phyloP scores from a whole-genome alignment of 208 protist genomes.

The Lotmaria passim region DNA sequence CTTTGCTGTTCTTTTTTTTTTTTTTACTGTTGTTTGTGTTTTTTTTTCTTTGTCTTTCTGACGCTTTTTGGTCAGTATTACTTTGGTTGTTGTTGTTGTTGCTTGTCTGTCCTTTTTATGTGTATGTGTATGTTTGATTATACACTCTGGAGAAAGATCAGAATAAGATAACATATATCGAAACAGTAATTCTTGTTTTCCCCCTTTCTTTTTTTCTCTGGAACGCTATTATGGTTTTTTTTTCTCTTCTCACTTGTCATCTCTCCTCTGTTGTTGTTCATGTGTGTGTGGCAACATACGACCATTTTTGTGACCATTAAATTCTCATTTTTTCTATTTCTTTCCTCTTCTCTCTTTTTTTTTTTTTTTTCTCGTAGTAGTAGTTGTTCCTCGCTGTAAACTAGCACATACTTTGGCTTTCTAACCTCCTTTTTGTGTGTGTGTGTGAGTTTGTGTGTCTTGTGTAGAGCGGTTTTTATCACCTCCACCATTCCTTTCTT shows the following conservation, averaged over 20 bases:
- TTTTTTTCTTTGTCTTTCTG: background rate
- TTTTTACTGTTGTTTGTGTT: background rate
- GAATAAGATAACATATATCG: no score
- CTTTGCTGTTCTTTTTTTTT: no score
- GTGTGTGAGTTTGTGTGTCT: slow-evolving; percentile 4
- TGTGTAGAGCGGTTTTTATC: no score
- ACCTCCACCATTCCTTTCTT: background rate
- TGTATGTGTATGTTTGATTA: background rate
- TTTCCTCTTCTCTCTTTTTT: slow-evolving; percentile 6
- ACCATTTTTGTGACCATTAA: background rate
- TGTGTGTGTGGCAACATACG: background rate
- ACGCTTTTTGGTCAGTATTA: no score
- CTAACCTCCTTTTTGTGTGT: background rate
- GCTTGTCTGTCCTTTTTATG: slow-evolving; percentile 19
- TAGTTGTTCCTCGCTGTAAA: no score
- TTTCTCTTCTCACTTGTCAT: slow-evolving; percentile 6
- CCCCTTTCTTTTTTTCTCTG: slow-evolving; percentile 9
- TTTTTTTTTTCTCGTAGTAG: no score
- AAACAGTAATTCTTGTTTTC: background rate
- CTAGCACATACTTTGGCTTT: no score
- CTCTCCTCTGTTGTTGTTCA: background rate
- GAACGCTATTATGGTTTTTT: slow-evolving; percentile 2
- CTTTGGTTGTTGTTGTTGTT: background rate
- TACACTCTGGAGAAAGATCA: no score
- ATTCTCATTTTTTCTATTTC: background rate